Conservation (phyloP, 2,329 filamentous ascomycete genomes). For the Xylaria sp. region DNA sequence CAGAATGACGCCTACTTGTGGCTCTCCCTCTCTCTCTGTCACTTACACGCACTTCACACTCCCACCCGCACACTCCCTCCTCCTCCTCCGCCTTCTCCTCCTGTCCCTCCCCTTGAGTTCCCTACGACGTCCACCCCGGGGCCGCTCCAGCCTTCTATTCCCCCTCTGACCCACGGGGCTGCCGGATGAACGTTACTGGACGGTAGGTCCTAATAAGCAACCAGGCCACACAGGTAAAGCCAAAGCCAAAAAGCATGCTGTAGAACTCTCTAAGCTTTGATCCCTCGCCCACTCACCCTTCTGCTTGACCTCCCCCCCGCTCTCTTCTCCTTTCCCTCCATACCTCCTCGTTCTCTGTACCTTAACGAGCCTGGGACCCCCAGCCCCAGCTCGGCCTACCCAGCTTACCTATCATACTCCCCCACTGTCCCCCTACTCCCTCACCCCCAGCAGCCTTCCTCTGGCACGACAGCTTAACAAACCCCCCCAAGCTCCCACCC, state of each 20-base stretch:
- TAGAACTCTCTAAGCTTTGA: slow-evolving; percentile 28
- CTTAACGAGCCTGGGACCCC: slow-evolving; percentile 15
- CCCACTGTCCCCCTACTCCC: slow-evolving; percentile 31
- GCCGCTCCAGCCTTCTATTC: slow-evolving; percentile 38
- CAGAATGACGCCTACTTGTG: slow-evolving; percentile 41
- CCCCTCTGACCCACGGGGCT: slow-evolving; percentile 27
- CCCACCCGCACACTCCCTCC: slow-evolving; percentile 29
- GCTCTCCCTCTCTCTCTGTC: slow-evolving; percentile 22
- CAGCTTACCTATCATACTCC: slow-evolving; percentile 30
- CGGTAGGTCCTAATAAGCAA: slow-evolving; percentile 34
- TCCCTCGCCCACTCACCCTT: slow-evolving; percentile 26
- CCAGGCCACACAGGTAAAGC: slow-evolving; percentile 29
- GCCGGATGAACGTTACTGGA: slow-evolving; percentile 32
- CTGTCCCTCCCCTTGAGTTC: slow-evolving; percentile 4
- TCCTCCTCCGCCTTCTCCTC: slow-evolving; percentile 14
- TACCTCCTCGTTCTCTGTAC: slow-evolving; percentile 33
- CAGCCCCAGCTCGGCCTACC: slow-evolving; percentile 33
- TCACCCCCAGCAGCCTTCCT: slow-evolving; percentile 44
- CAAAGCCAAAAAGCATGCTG: slow-evolving; percentile 34
- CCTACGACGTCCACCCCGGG: slow-evolving; percentile 37
- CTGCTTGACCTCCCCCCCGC: slow-evolving; percentile 31
- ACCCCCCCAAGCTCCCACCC: slow-evolving; percentile 38
- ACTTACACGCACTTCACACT: slow-evolving; percentile 35
- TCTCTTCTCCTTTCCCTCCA: slow-evolving; percentile 29
- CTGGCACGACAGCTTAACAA: slow-evolving; percentile 46